Base-by-base conservation (phyloP, 805 yeast genomes). In the Komagataella ulmi region DNA sequence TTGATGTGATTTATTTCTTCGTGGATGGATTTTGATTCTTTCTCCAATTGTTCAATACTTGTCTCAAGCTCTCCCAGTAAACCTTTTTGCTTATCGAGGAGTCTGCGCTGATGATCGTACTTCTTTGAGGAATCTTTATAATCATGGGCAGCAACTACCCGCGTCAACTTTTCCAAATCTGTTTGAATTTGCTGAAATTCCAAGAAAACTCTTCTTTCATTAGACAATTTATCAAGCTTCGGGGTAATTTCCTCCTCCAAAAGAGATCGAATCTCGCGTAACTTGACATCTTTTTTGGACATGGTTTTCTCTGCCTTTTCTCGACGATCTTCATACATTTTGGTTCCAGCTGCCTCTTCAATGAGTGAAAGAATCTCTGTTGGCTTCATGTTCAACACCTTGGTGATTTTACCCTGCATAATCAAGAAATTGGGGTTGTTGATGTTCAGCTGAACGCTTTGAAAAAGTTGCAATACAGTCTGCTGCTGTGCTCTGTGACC, bases 381-480 rank as follows among this genome's bases (percentile, higher is more conserved):
- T 1, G 99, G 95, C 59, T 87, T 88, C 98, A 93, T 93, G 65
- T 93, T 93, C 60, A 93, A 75, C 56, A 93, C 97, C 65, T 93
- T 91, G 40, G 99, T 95, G 68, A 95, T 93, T 64, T 89, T 88
- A 54, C 99, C 99, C 68, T 93, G 99, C 99, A 95, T 93, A 61
- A 93, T 93, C 59, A 93, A 75, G 67, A 93, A 93, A 65, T 93
- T 93, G 36, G 99, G 99, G 63, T 91, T 93, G 65, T 93, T 93
- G 65, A 93, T 91, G 63, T 93, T 93, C 55, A 93, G 76, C 67
- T 93, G 99, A 19, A 95, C 96, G 17, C 95, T 84, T 65, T 91
- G 98, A 65, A 95, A 90, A 50, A 95, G 68, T 59, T 85, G 90
- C 52, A 89, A 75, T 1, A 93, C 97, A 8, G 93, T 85, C 58